Base-by-base conservation (phyloP, 176 grass and related monocot species). In the Echinochloa phyllopogon region DNA sequence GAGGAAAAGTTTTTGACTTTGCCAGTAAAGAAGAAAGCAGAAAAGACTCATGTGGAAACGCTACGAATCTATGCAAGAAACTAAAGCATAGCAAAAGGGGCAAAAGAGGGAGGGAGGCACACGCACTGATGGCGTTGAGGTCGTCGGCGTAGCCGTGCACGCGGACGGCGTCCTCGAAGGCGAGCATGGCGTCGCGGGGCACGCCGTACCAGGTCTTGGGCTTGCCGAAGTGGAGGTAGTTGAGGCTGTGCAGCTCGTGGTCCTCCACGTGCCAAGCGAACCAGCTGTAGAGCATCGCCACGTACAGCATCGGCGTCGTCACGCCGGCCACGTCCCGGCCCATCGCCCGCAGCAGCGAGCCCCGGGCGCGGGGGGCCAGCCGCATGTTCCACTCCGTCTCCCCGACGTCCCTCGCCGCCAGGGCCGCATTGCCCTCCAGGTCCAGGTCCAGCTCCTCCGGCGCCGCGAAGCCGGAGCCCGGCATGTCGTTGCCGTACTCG, bases 181-280 rank as follows among this genome's bases (percentile, higher is more conserved):
- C 97, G 47, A 99, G 87, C 65, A 91, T 85, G 72, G 94, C 97
- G 50, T 96, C 91, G 59, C 97, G 91, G 20, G 97, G 97, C 66
- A 99, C 97, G 14, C 97, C 97, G 21, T 99, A 99, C 97, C 97
- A 99, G 21, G 94, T 99, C 80, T 99, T 99, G 62, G 91, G 60
- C 42, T 89, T 79, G 51, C 97, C 97, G 72, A 94, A 95, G 65
- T 99, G 97, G 64, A 96, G 86, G 75, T 91, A 99, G 91, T 99
- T 99, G 41, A 99, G 87, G 91, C 97, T 99, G 74, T 99, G 93
- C 58, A 99, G 87, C 65, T 99, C 97, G 20, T 99, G 97, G 85
- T 99, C 97, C 88, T 99, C 97, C 53, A 99, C 97, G 62, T 99
- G 97, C 97, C 97, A 99, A 5, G 94, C 97, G 64, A 99, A 99